Evolutionary conservation across 2,329 filamentous ascomycete genomes (phyloP).

Genomic region (Xylariaceae sp.): DNA sequence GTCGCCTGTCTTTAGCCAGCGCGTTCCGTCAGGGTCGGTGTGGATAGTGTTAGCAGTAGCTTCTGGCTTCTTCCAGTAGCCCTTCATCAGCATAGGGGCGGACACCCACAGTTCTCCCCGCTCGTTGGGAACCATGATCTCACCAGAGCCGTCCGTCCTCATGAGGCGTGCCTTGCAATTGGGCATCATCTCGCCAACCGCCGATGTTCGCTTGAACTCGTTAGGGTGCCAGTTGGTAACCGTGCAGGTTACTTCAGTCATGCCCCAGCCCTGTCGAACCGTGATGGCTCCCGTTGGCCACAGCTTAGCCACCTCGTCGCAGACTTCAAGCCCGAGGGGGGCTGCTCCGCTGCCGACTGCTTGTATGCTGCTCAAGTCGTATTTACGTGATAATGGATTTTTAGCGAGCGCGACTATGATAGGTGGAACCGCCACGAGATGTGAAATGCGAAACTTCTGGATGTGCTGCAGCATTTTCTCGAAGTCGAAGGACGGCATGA

Average conservation of each 20-base stretch:
- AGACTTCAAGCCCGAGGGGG: conserved; percentile 64
- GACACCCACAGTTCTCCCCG: conserved; percentile 76
- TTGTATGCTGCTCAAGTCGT: conserved; percentile 71
- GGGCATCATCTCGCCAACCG: conserved; percentile 71
- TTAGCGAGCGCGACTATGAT: conserved; percentile 77
- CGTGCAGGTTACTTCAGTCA: conserved; percentile 83
- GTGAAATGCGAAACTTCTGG: conserved; percentile 71
- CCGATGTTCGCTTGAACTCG: conserved; percentile 44
- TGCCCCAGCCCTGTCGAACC: conserved; percentile 78
- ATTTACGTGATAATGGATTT: conserved; percentile 67
- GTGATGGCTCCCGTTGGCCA: conserved; percentile 49
- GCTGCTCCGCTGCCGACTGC: conserved; percentile 70
- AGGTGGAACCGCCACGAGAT: conserved; percentile 72
- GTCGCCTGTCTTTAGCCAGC: conserved; percentile 79
- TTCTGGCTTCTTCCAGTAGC: conserved; percentile 75
- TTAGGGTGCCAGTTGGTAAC: conserved; percentile 67
- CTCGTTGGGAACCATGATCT: conserved; percentile 56
- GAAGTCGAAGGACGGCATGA: conserved; percentile 82
- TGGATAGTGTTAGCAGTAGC: conserved; percentile 67
- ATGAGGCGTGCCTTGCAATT: conserved; percentile 75
- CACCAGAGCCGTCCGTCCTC: conserved; percentile 57
- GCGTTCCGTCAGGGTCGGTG: conserved; percentile 52
- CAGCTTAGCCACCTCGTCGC: conserved; percentile 62
- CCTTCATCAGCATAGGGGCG: conserved; percentile 70
- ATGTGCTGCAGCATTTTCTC: conserved; percentile 71